Percentiles rank a stretch among this genome's conserved stretches.
Conservation (phyloP, 257 asterid genomes). For the Solanum dulcamara region DNA sequence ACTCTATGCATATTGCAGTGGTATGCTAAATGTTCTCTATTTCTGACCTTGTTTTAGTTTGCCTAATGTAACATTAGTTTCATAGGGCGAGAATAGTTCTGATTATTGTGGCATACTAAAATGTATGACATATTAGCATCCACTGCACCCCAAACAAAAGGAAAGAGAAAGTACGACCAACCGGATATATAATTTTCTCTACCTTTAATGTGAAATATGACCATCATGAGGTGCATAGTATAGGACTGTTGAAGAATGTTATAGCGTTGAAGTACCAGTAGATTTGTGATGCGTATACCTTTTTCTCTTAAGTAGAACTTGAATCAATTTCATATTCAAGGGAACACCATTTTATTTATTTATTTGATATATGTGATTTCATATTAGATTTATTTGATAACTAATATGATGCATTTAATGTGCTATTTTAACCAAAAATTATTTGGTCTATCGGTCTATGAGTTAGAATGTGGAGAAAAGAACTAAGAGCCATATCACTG, state of each 20-base stretch:
- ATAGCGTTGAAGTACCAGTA: background rate
- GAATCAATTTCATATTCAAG: background rate
- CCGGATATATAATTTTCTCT: background rate
- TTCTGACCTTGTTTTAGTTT: background rate
- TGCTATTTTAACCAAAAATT: background rate
- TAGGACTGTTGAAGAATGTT: background rate
- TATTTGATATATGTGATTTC: background rate
- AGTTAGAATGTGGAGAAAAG: background rate
- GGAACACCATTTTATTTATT: background rate
- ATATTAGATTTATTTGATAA: background rate
- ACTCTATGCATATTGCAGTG: constrained; percentile 54
- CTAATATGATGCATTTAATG: background rate
- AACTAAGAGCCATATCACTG: background rate
- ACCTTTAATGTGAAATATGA: background rate
- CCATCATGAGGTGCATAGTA: background rate
- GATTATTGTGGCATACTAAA: background rate
- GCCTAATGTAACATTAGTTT: background rate
- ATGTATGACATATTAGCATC: background rate
- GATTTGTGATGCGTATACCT: background rate
- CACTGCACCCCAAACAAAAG: background rate
- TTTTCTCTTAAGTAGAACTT: background rate
- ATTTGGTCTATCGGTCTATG: background rate
- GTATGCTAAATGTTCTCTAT: constrained; percentile 19
- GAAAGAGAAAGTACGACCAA: background rate
- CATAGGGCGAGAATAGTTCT: background rate